Conservation (phyloP, 352 stramenopile genomes). For the Globisporangium rhizosaccharum region DNA sequence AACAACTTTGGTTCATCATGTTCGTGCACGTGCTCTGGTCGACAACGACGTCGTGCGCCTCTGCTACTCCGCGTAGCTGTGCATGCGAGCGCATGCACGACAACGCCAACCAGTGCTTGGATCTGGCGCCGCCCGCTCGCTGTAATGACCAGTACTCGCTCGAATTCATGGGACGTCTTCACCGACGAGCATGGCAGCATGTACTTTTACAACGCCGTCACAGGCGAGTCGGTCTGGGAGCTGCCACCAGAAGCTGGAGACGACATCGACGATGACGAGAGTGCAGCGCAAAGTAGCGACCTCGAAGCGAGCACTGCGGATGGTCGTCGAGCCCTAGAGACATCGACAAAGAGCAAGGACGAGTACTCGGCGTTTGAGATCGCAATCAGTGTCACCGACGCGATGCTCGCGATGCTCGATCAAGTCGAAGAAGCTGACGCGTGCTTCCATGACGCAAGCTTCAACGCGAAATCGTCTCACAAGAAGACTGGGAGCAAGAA, state of each 20-base stretch:
- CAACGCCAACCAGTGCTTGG: not conserved
- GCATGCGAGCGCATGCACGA: too few relatives aligned
- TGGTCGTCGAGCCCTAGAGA: too few relatives aligned
- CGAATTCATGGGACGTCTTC: conserved; percentile 49
- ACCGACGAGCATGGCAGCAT: conserved; percentile 59
- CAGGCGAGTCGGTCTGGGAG: conserved; percentile 68
- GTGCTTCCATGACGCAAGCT: not conserved
- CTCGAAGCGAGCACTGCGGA: not conserved
- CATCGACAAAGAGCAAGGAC: conserved; percentile 3
- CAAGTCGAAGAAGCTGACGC: not conserved
- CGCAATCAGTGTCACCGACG: conserved; percentile 42
- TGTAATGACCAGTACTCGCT: not conserved
- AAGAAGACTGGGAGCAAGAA: conserved; percentile 13
- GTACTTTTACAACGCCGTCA: conserved; percentile 72
- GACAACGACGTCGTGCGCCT: too few relatives aligned
- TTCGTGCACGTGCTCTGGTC: too few relatives aligned
- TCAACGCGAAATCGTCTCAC: conserved; percentile 10
- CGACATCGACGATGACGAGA: conserved; percentile 3
- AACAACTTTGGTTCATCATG: too few relatives aligned
- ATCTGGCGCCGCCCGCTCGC: too few relatives aligned
- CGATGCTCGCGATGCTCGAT: conserved; percentile 25
- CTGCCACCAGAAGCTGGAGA: conserved; percentile 32
- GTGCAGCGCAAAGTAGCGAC: not conserved
- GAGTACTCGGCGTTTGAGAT: conserved; percentile 31
- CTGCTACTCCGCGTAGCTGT: too few relatives aligned